Percentiles rank a stretch among this genome's conserved stretches.
phyloP scores from a whole-genome alignment of 768 basidiomycete species.

The Suillus discolor region DNA sequence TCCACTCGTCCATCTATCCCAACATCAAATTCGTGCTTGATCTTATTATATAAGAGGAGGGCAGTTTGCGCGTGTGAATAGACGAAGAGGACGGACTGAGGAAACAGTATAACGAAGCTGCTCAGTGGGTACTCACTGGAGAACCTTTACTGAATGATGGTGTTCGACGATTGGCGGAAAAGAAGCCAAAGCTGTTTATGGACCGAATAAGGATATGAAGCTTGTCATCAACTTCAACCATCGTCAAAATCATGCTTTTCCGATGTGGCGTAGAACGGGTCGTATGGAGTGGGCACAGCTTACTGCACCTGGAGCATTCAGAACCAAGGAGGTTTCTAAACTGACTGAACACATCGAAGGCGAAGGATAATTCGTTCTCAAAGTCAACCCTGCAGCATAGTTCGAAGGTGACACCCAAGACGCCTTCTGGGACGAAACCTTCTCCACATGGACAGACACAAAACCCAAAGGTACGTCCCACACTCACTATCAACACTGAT shows the following conservation, averaged over 20 bases:
- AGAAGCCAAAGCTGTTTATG: slow-evolving; percentile 65
- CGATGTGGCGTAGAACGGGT: slow-evolving; percentile 81
- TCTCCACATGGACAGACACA: no score
- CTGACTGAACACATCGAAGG: slow-evolving; percentile 18
- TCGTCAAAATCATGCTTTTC: slow-evolving; percentile 67
- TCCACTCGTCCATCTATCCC: no score
- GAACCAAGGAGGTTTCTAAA: slow-evolving; percentile 53
- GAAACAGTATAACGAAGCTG: slow-evolving; percentile 91
- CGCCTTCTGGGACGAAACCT: no score
- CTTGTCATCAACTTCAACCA: slow-evolving; percentile 75
- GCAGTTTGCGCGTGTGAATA: slow-evolving; percentile 84
- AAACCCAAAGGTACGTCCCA: no score
- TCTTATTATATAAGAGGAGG: no score
- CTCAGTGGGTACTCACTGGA: slow-evolving; percentile 81
- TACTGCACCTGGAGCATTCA: slow-evolving; percentile 98
- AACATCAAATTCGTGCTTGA: no score
- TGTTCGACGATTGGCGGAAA: slow-evolving; percentile 64
- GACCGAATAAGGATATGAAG: slow-evolving; percentile 60
- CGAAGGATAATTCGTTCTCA: no score
- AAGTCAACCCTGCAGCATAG: no score
- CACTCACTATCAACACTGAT: no score
- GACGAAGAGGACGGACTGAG: slow-evolving; percentile 80
- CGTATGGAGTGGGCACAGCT: slow-evolving; percentile 83
- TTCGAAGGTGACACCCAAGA: no score
- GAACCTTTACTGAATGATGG: slow-evolving; percentile 67